phyloP scores from a whole-genome alignment of 306 rosid species.

The Sicyos baderoa region DNA sequence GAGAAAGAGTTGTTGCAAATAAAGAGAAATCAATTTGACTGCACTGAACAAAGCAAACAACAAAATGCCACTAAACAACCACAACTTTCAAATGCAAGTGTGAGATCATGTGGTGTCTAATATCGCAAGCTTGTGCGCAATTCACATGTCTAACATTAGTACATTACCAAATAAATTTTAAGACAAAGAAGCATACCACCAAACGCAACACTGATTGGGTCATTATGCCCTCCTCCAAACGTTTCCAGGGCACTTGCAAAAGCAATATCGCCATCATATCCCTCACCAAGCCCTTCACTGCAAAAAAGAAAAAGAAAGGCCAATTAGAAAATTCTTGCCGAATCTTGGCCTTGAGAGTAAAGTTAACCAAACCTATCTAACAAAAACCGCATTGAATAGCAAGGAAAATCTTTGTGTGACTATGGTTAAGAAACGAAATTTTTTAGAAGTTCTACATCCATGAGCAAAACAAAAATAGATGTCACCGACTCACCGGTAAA shows the following conservation, averaged over 20 bases:
- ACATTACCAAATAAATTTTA: background rate
- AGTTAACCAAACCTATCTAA: background rate
- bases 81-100: slow-evolving; percentile 9
- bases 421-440: background rate
- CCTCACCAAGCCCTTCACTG: slow-evolving; percentile 99
- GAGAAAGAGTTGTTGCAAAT: background rate
- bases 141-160: background rate
- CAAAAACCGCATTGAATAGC: background rate
- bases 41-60: background rate
- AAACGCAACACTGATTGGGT: slow-evolving; percentile 97
- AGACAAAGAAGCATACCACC: slow-evolving; percentile 52
- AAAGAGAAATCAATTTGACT: background rate
- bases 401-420: background rate
- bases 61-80: slow-evolving; percentile 11
- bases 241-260: slow-evolving; percentile 94
- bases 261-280: slow-evolving; percentile 97
- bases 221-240: slow-evolving; percentile 99
- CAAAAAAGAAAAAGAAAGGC: slow-evolving; percentile 23
- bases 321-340: slow-evolving; percentile 25
- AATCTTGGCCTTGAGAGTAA: background rate
- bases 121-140: background rate
- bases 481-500: too few relatives aligned
- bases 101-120: background rate
- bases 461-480: too few relatives aligned
- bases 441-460: too few relatives aligned